phyloP scores from a whole-genome alignment of 1,139 yeast species.

The Yamadazyma epiphylla region DNA sequence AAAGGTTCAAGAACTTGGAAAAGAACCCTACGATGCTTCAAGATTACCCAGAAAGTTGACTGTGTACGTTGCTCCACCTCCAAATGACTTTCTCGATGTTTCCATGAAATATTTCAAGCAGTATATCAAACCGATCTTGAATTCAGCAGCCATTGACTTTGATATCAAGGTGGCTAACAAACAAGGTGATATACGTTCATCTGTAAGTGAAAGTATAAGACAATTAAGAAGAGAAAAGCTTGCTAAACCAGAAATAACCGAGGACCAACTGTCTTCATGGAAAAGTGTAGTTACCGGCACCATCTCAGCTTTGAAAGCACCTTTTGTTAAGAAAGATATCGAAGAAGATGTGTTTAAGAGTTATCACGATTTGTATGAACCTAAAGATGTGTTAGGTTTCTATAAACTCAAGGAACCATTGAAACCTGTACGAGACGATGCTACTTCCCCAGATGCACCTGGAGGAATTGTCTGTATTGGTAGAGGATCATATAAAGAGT shows the following conservation, averaged over 20 bases:
- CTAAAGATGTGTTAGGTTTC: slow-evolving; percentile 58
- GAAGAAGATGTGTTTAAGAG: slow-evolving; percentile 21
- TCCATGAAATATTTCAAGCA: slow-evolving; percentile 72
- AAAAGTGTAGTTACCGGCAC: slow-evolving; percentile 12
- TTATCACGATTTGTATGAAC: slow-evolving; percentile 42
- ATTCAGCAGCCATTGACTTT: slow-evolving; percentile 83
- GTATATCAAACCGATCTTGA: slow-evolving; percentile 82
- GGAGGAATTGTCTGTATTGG: slow-evolving; percentile 95
- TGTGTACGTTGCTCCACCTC: slow-evolving; percentile 91
- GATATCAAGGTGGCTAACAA: slow-evolving; percentile 70
- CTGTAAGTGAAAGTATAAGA: slow-evolving; percentile 82
- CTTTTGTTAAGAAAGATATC: slow-evolving; percentile 11
- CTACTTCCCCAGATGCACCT: slow-evolving; percentile 33
- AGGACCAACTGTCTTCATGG: slow-evolving; percentile 11
- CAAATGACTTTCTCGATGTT: slow-evolving; percentile 82
- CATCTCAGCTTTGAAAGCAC: slow-evolving; percentile 9
- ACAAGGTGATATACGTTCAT: slow-evolving; percentile 83
- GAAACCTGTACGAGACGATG: slow-evolving; percentile 31
- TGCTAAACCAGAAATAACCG: slow-evolving; percentile 5
- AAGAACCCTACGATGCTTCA: slow-evolving; percentile 30
- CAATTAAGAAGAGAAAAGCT: slow-evolving; percentile 49
- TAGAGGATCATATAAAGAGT: slow-evolving; percentile 94
- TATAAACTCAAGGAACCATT: slow-evolving; percentile 36
- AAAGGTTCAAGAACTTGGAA: slow-evolving; percentile 50
- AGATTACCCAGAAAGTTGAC: slow-evolving; percentile 71